Base-by-base conservation (phyloP, 768 basidiomycete genomes). In the Phylloporus sp. region DNA sequence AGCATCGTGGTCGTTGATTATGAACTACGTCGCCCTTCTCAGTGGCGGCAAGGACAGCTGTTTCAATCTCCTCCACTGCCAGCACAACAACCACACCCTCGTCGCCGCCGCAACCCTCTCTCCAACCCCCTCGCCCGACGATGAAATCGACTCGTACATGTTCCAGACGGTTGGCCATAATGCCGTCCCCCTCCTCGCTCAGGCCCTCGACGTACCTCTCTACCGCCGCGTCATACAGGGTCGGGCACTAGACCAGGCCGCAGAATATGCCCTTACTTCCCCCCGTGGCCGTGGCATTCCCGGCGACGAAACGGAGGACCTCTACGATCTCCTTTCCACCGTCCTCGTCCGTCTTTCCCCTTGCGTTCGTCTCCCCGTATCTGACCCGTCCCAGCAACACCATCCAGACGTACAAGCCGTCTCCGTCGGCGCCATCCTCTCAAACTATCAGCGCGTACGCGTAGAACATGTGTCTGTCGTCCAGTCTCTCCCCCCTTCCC, bases 111-210 rank as follows among this genome's bases (percentile, higher is more conserved):
- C 92, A 5, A 90, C 91, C 32, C 73, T 99, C 34, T 77, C 88
- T 10, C 96, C 96, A 20, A 14, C 37, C 38, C 4, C 13, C 18
- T 9, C 27, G 2, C 34, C 48, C 48, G 45, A 53, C 54, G 96
- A 98, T 74, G 96, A 99, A 73, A 80, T 98, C 59, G 94, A 99
- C 67, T 97, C 94, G 20, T 98, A 92, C 70, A 75, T 99, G 65
- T 99, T 97, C 67, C 96, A 99, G 66, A 97, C 95, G n/a, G 94
- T 99, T 22, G 96, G 94, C 1, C 94, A 97, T 62, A 90, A 92
- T 47, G 90, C 91, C 15, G 84, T 98, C 48, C 82, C 89, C 39
- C 74, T 86, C 41, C 84, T 98, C 45, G 93, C 92, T 18, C 72
- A 74, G 40, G 90, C 95, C 2, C 72, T 98, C 46, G 85, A 81